Base-by-base conservation (phyloP, 305 asterid genomes). In the Solanum hybrid region DNA sequence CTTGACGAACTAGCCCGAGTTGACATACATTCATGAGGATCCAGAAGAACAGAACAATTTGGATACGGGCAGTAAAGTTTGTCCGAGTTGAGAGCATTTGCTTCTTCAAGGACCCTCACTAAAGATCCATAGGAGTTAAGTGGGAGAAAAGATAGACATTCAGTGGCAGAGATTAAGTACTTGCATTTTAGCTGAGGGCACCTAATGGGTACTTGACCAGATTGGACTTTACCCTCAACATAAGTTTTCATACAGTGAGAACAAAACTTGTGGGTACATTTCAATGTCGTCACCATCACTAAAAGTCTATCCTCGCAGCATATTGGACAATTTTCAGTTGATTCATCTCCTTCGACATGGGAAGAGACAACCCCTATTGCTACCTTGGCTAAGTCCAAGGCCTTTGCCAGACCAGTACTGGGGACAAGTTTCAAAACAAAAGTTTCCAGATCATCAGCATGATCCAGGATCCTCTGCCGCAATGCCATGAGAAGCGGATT, bases 241-340 rank as follows among this genome's bases (percentile, higher is more conserved):
- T 96, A 94, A 14, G 94, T 92, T 94, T 91, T 97, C 98, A 96
- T 92, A 90, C 99, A 97, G 87, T 91, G 96, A 40, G 99, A 95
- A 88, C 99, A 97, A 91, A 95, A 96, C 89, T 90, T 94, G 94
- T 97, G 99, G 88, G 98, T 93, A 86, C 99, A 97, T 90, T 94
- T 97, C 73, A 97, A 87, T 4, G 92, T 92, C 89, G 92, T 94
- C 90, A 94, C 94, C 98, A 96, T 95, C 10, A 94, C 90, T 10
- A 95, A 90, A 56, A 93, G 96, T 94, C 92, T 97, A 92, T 96
- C 98, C 85, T 95, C 94, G 4, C 95, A 92, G 88, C 99, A 97
- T 90, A 96, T 97, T 51, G 99, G 94, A 91, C 99, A 97, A 88
- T 71, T 92, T 91, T 94, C 95, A 4, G 91, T 89, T 36, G 88